phyloP scores from a whole-genome alignment of 2,329 filamentous ascomycete genomes.

The Ploettnerulaceae sp. region DNA sequence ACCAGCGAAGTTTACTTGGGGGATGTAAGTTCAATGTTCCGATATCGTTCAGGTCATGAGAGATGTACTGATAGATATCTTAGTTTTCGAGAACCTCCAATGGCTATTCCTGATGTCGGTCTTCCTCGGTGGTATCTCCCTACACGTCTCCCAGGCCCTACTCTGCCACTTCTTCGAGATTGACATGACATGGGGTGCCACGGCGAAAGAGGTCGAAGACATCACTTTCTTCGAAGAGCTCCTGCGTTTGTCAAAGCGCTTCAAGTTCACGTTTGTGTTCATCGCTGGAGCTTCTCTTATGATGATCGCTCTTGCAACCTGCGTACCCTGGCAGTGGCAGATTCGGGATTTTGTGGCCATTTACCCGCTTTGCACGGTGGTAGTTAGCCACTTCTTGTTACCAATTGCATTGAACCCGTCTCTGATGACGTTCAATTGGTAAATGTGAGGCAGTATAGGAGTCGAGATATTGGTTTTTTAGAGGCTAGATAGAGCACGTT shows the following conservation, averaged over 20 bases:
- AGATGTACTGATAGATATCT: neutral
- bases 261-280: conserved; percentile 51
- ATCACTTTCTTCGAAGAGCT: conserved; percentile 20
- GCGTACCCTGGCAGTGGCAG: conserved; percentile 23
- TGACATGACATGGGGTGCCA: conserved; percentile 49
- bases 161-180: conserved; percentile 41
- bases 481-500: too few relatives aligned
- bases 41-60: neutral
- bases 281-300: conserved; percentile 42
- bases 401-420: conserved; percentile 58
- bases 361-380: conserved; percentile 49
- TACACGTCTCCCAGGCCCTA: conserved; percentile 40
- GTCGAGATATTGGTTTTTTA: too few relatives aligned
- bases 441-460: neutral
- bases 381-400: conserved; percentile 51
- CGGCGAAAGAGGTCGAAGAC: conserved; percentile 51
- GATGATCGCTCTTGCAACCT: conserved; percentile 44
- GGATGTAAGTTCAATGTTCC: conserved; percentile 26
- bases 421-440: conserved; percentile 60
- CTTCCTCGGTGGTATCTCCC: conserved; percentile 41
- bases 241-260: conserved; percentile 48
- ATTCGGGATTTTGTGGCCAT: conserved; percentile 50
- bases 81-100: conserved; percentile 52
- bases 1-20: conserved; percentile 22
- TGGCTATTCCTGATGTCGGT: conserved; percentile 40